A percentile compares a stretch with the other conserved stretches of the same genome.
Conservation (phyloP, 108 stramenopile species). For the Fistulifera solaris region DNA sequence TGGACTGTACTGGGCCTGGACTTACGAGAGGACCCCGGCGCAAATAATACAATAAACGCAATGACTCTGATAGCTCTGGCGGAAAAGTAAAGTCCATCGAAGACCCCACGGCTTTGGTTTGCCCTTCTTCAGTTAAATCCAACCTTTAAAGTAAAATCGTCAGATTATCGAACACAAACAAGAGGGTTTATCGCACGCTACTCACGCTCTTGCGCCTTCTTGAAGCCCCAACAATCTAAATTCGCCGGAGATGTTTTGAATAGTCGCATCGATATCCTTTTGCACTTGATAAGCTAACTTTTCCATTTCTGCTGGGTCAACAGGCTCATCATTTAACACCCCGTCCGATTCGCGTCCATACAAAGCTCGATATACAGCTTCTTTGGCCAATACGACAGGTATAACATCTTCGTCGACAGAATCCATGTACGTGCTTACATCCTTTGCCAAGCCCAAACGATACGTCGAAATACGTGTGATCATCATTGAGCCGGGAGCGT, state of each 20-base stretch:
- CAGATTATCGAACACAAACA: neutral
- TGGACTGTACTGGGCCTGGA: constrained; percentile 44
- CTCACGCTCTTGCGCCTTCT: constrained; percentile 15
- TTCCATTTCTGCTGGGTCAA: constrained; percentile 29
- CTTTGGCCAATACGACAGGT: constrained; percentile 43
- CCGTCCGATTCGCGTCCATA: constrained; percentile 36
- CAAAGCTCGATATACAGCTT: constrained; percentile 42
- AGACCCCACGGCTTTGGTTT: constrained; percentile 12
- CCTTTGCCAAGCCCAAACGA: constrained; percentile 29
- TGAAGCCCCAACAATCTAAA: constrained; percentile 47
- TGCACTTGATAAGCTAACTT: constrained; percentile 40
- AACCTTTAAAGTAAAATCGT: neutral
- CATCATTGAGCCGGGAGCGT: constrained; percentile 21
- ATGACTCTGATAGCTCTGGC: constrained; percentile 34
- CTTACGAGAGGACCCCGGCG: constrained; percentile 45
- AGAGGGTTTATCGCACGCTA: neutral
- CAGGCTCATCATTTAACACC: constrained; percentile 14
- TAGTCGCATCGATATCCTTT: constrained; percentile 48
- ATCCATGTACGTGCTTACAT: constrained; percentile 34
- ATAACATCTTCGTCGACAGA: constrained; percentile 35
- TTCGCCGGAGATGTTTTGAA: constrained; percentile 41
- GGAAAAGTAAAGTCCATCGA: constrained; percentile 57
- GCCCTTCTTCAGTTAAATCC: constrained; percentile 19
- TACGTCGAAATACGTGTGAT: constrained; percentile 35
- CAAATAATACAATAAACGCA: constrained; percentile 37